Evolutionary conservation across 495 filamentous ascomycete genomes (phyloP), one percentile per base, ranked within the genome.

Genomic region (Neurospora sp.): DNA sequence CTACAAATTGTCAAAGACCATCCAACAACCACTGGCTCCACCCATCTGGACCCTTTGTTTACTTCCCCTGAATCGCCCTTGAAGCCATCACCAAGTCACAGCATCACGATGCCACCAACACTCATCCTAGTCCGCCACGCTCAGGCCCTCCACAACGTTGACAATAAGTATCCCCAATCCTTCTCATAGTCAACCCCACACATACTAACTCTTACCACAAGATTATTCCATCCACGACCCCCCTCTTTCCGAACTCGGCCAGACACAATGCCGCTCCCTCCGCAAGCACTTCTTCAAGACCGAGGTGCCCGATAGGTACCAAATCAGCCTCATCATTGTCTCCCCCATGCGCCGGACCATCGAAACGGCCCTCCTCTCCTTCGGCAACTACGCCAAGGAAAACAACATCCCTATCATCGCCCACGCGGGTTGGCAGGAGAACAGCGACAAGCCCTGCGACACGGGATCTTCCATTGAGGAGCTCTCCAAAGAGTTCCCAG

Each of bases 61-160:
- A 66, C 53, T 66, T 61, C 12, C 53, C 53, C 53, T 66, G 27
- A 66, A 66, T 37, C 53, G 53, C 6, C 0, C 1, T 31, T 66
- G 53, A 66, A 66, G 53, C 53, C 27, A 66, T 66, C 53, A 66
- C 27, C 53, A 35, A 66, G 27, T 70, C 27, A 35, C 68, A 42
- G 27, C 48, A 9, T 59, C 11, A 70, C 71, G 2, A 89, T 89
- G 88, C 79, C 88, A 69, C 88, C 88, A 3, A 89, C 85, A 0
- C 74, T 89, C n/a, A 86, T 89, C 75, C 82, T 89, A 9, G 84
- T 89, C 53, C 84, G 88, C 59, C 88, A 90, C 75, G 88, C 87
- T 40, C 81, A 90, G 78, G 88, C 86, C 3, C 78, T 83, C 10
- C 88, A 89, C 78, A 89, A 89, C 77, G 80, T 76, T n/a, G 71